These are phyloP conservation scores for Phytophthora cryptogea DNA, from an alignment of 352 stramenopile genomes.

Conservation along the genomic window DNA sequence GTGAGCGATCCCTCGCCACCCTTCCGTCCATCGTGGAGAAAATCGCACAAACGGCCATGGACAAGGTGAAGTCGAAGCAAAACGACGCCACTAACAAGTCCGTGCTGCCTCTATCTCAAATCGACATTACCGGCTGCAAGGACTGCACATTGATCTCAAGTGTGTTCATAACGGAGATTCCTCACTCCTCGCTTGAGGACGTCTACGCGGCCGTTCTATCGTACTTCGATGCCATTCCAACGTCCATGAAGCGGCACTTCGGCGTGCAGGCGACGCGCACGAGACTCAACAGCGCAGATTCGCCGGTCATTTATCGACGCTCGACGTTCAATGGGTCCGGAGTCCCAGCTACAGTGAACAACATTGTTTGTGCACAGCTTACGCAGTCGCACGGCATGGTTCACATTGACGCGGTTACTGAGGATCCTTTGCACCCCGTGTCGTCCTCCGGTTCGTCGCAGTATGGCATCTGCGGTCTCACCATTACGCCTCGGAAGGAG, in stretches of 20 bases:
- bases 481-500: constrained; percentile 31
- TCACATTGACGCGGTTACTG: constrained; percentile 32
- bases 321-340: constrained; percentile 24
- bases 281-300: constrained; percentile 23
- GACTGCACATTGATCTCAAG: constrained; percentile 40
- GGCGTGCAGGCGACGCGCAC: constrained; percentile 21
- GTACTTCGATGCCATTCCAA: constrained; percentile 34
- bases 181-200: constrained; percentile 30
- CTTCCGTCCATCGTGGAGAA: constrained; percentile 30
- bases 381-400: constrained; percentile 27
- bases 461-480: constrained; percentile 30
- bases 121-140: constrained; percentile 34
- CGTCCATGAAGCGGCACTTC: constrained; percentile 35
- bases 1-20: constrained; percentile 27
- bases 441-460: constrained; percentile 14
- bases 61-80: constrained; percentile 19
- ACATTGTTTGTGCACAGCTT: constrained; percentile 28
- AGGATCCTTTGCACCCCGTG: constrained; percentile 32
- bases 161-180: constrained; percentile 44
- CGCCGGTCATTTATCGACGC: constrained; percentile 25
- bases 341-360: constrained; percentile 29
- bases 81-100: constrained; percentile 5
- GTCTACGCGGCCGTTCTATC: constrained; percentile 27
- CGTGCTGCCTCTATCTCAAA: constrained; percentile 33
- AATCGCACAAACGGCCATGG: constrained; percentile 26